These are phyloP conservation scores for Pittosporum tobira DNA, from an alignment of 129 eudicot species.

Conservation along the genomic window DNA sequence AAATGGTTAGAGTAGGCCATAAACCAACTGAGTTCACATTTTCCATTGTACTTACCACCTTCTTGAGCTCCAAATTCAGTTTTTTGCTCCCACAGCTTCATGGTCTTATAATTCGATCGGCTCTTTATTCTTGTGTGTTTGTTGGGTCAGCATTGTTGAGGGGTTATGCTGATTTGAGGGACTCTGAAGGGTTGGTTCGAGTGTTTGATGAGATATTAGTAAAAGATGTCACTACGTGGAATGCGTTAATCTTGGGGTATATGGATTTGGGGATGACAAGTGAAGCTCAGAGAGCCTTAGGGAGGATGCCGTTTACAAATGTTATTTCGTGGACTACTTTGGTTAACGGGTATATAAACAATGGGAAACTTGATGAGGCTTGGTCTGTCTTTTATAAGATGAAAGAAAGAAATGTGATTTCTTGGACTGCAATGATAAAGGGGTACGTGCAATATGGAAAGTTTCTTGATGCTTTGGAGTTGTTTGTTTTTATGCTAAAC, in stretches of 20 bases:
- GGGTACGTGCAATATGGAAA: conserved; percentile 48
- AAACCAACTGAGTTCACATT: conserved; percentile 52
- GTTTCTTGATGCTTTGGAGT: conserved; percentile 37
- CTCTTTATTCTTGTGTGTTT: conserved; percentile 40
- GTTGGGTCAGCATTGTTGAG: conserved; percentile 77
- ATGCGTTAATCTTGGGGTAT: conserved; percentile 64
- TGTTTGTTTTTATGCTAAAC: conserved; percentile 43
- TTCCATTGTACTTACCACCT: conserved; percentile 39
- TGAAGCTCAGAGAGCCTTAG: conserved; percentile 50
- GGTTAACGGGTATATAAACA: conserved; percentile 62
- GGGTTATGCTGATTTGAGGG: conserved; percentile 46
- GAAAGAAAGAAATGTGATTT: conserved; percentile 58
- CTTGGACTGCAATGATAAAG: conserved; percentile 80
- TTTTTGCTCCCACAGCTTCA: conserved; percentile 65
- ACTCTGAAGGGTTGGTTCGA: conserved; percentile 17
- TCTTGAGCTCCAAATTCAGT: conserved; percentile 21
- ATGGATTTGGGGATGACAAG: conserved; percentile 61
- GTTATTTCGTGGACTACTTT: conserved; percentile 66
- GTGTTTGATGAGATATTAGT: conserved; percentile 55
- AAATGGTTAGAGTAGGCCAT: conserved; percentile 32
- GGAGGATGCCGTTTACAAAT: conserved; percentile 48
- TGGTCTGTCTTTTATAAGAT: conserved; percentile 30
- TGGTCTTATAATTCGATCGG: conserved; percentile 30
- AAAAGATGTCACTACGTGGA: conserved; percentile 56
- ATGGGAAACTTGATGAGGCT: conserved; percentile 46